Percentiles rank a stretch among this genome's conserved stretches.
phyloP scores from a whole-genome alignment of 129 eudicot species.

The Smallanthus sonchifolius region DNA sequence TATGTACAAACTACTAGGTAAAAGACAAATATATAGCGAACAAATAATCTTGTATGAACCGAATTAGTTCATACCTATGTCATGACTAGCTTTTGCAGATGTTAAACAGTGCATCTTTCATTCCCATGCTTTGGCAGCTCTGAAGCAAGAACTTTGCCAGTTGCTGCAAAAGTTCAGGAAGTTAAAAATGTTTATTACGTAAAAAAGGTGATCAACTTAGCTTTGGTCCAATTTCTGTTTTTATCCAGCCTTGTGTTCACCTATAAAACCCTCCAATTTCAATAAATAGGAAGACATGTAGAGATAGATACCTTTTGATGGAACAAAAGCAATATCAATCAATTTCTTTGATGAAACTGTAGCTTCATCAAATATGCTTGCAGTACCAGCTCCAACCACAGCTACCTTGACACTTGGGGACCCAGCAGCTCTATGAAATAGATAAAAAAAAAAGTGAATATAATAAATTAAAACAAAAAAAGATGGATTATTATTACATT shows the following conservation, averaged over 20 bases:
- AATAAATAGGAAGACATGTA: slow-evolving; percentile 12
- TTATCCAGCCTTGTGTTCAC: neutral
- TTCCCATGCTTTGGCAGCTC: slow-evolving; percentile 70
- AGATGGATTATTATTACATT: neutral
- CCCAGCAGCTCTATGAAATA: slow-evolving; percentile 64
- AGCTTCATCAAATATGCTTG: slow-evolving; percentile 58
- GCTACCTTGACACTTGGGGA: slow-evolving; percentile 66
- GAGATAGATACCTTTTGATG: slow-evolving; percentile 70
- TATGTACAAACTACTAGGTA: neutral
- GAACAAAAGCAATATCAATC: slow-evolving; percentile 67
- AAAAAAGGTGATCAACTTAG: neutral
- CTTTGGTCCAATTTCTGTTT: neutral
- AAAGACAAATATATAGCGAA: neutral
- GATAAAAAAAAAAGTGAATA: neutral
- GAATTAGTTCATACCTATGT: slow-evolving; percentile 47
- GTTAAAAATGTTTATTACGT: neutral
- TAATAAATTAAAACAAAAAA: neutral
- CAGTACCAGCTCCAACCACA: slow-evolving; percentile 91
- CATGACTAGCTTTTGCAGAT: slow-evolving; percentile 90
- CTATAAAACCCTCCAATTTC: neutral
- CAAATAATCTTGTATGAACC: neutral
- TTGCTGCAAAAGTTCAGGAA: slow-evolving; percentile 50
- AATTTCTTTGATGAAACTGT: slow-evolving; percentile 33
- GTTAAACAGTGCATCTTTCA: slow-evolving; percentile 53
- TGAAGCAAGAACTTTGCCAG: slow-evolving; percentile 74